Base-by-base conservation (phyloP, 2,329 filamentous ascomycete genomes). In the Exophiala sideris region DNA sequence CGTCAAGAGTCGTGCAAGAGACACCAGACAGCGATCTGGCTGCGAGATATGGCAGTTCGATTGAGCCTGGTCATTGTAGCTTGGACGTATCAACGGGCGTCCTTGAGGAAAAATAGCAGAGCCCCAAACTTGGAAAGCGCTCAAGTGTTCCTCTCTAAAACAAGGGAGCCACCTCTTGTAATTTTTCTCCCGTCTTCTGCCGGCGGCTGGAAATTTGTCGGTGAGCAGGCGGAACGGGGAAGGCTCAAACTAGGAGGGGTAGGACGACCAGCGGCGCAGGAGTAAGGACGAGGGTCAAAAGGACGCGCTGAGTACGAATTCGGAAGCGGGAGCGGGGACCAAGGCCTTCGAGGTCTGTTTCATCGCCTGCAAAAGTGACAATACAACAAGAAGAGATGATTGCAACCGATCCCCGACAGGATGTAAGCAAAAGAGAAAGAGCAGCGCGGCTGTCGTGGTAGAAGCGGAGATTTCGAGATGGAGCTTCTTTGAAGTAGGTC, bases 61-160 rank as follows among this genome's bases (percentile, higher is more conserved):
- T 49, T 60, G 54, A 59, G 62, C 48, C 58, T 61, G 62, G 58
- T 61, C 62, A 64, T 64, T 59, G 60, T 64, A 62, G 62, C 56
- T 55, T 54, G 54, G 24, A 56, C 50, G 53, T 61, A 58, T 61
- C 47, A 54, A 45, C 36, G 52, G 53, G 55, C 51, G 56, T 44
- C 33, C 52, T 29, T 39, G 39, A 39, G 12, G 14, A 39, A 33
- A 52, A 44, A 36, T 38, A 35, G 48, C 57, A 60, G 57, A 57
- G 57, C 57, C 54, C 55, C 57, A 54, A 47, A 56, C 56, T 58
- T 57, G 52, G 57, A 52, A 60, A 54, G 57, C 59, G 59, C 59
- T 60, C 46, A 45, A 48, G 48, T 54, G 42, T 59, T 45, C 51
- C 52, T 56, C 32, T 42, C 42, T 58, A 48, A 61, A 50, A 57